Evolutionary conservation across 306 rosid species (phyloP), one percentile per base, ranked within the genome.

Genomic region (Echinosophora koreensis): DNA sequence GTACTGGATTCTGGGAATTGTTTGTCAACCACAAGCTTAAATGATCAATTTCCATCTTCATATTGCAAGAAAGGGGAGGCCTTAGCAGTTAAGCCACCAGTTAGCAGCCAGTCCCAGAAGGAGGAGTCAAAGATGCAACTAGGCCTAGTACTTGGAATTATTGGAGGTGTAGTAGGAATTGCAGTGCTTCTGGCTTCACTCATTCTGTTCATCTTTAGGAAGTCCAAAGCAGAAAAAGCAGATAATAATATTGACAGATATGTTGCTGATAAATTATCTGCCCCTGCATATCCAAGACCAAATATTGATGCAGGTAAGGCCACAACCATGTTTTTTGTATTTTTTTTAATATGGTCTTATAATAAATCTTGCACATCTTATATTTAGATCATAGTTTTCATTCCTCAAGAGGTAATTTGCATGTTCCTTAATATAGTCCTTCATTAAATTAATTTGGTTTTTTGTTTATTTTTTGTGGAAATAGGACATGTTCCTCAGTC

Each of bases 1-100:
- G 80, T 81, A 38, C 50, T 81, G 12, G 88, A 81, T 77, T 84
- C 89, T 1, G 77, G 97, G 88, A 95, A 95, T 77, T 95, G 98
- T 86, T 79, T 95, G 73, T 83, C 89, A 42, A 44, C 69, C 18
- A 86, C 83, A 62, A 77, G 69, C 60, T 59, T 58, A 5, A 87
- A 39, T 56, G 73, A 71, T 67, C 98, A 95, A 70, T 76, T 84
- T 69, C 82, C 90, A 22, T 58, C 64, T 74, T 39, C 86, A 2
- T 72, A 80, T 76, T 95, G 97, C 65, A 86, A 86, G 17, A 82
- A 78, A 57, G 92, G 84, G 22, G 39, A 71, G 44, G 92, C 87
- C 22, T 75, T 92, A 63, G 95, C 91, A 0, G 91, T 86, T 59
- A 87, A 86, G 76, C 97, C 96, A 41, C 85, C 85, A 5, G 65